Evolutionary conservation across 225 moss, liverwort and hornwort genomes (phyloP).

Genomic region (Polytrichum commune): DNA sequence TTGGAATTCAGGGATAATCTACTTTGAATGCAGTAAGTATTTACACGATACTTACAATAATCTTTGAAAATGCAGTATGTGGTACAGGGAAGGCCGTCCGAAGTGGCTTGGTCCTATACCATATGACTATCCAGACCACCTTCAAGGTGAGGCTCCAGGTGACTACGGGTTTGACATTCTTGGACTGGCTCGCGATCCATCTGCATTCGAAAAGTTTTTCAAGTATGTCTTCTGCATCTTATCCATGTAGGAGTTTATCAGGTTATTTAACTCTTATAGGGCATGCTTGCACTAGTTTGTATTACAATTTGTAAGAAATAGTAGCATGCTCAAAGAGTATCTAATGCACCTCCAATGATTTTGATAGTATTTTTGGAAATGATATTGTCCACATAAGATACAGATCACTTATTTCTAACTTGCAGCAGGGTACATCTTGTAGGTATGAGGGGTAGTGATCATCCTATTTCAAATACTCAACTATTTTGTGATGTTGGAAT

Average conservation of each 20-base stretch:
- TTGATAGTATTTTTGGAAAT: no score
- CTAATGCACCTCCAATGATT: no score
- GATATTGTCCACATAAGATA: no score
- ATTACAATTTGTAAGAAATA: no score
- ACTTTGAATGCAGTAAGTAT: not conserved
- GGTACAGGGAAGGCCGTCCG: slow-evolving; percentile 76
- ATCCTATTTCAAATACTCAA: not conserved
- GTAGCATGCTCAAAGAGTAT: no score
- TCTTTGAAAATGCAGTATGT: slow-evolving; percentile 38
- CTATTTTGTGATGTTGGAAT: no score
- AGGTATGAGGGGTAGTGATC: no score
- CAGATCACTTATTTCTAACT: no score
- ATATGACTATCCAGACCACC: slow-evolving; percentile 76
- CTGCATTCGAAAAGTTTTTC: slow-evolving; percentile 71
- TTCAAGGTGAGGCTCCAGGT: slow-evolving; percentile 81
- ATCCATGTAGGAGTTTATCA: not conserved
- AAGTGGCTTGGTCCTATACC: slow-evolving; percentile 87
- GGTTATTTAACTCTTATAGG: no score
- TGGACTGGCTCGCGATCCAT: slow-evolving; percentile 60
- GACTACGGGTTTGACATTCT: slow-evolving; percentile 93
- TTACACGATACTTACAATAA: not conserved
- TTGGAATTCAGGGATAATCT: no score
- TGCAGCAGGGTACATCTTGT: no score
- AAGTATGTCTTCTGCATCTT: slow-evolving; percentile 49
- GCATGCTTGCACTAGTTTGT: no score